Base-by-base conservation (phyloP, 2,329 filamentous ascomycete genomes). In the Aspergillus tubingensis region DNA sequence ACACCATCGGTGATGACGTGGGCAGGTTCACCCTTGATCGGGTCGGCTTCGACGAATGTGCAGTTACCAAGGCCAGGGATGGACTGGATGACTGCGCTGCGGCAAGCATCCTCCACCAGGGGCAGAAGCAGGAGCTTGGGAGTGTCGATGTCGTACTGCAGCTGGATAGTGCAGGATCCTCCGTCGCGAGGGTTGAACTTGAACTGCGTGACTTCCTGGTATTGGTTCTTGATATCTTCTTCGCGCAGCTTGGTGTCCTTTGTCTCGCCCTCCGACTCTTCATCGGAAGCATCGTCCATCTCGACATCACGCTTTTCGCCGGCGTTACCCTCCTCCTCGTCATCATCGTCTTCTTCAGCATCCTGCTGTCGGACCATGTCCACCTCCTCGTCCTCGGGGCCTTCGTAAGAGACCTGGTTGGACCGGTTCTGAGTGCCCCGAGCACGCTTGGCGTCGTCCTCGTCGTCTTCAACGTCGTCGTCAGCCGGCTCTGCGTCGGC, bases 41-140 rank as follows among this genome's bases (percentile, higher is more conserved):
- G 74, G 57, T 85, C 79, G 60, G 85, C 84, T 63, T 90, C 87
- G 44, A 86, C 79, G 49, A 88, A 88, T 13, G 88, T 88, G 74
- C 92, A 96, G 54, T 84, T 81, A 15, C 86, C 86, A 50, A 99
- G 86, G 30, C 90, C 89, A 0, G 86, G 82, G 62, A 98, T 92
- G 70, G 93, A 90, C 74, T 96, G 94, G 65, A 99, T 90, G 57
- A 96, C 87, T 0, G 93, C 88, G 70, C 87, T 87, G 65, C 86
- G 86, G 57, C 91, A 87, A 11, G 91, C 91, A 15, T 88, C 85
- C 76, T 98, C 92, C 57, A 98, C 91, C 60, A 98, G 83, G 70
- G 91, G 91, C 60, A 98, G 87, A 85, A 99, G 95, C 61, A 99
- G 86, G 51, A 99, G 84, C 80, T 99, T 99, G 65, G 94, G 91